Percentiles rank a stretch among this genome's conserved stretches.
These are phyloP conservation scores for Ramicandelaber brevisporus DNA, from an alignment of 192 early-diverging fungal genomes.

Conservation along the genomic window DNA sequence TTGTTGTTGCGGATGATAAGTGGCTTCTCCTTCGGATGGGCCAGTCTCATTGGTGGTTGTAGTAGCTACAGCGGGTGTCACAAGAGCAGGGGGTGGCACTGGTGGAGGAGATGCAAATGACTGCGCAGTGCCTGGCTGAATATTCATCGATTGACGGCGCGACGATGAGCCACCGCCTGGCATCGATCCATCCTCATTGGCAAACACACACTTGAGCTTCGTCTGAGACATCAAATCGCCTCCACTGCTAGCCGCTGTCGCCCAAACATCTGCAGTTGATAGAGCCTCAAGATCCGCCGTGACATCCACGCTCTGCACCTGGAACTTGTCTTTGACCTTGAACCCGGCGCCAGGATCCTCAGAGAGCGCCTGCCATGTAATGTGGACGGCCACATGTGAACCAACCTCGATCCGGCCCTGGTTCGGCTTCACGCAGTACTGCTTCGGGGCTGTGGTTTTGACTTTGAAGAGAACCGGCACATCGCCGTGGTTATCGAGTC, in stretches of 20 bases:
- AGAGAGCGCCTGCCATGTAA: slow-evolving; percentile 68
- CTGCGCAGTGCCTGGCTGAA: too few species aligned
- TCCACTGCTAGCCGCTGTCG: too few species aligned
- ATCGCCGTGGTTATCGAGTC: slow-evolving; percentile 33
- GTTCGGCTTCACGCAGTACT: slow-evolving; percentile 91
- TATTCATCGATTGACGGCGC: too few species aligned
- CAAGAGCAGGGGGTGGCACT: too few species aligned
- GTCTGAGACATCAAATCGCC: slow-evolving; percentile 34
- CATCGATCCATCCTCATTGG: too few species aligned
- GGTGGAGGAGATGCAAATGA: too few species aligned
- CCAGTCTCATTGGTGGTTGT: too few species aligned
- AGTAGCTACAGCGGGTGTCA: too few species aligned
- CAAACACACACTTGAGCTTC: slow-evolving; percentile 39
- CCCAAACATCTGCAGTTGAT: slow-evolving; percentile 41
- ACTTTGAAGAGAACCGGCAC: slow-evolving; percentile 82
- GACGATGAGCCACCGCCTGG: too few species aligned
- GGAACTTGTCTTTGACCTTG: slow-evolving; percentile 92
- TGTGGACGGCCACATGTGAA: too few species aligned
- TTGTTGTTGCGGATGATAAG: too few species aligned
- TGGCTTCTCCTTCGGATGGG: too few species aligned
- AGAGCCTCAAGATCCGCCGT: slow-evolving; percentile 35
- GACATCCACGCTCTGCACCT: slow-evolving; percentile 68
- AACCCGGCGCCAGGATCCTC: slow-evolving; percentile 50
- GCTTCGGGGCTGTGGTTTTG: slow-evolving; percentile 95
- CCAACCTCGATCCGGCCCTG: slow-evolving; percentile 51